Percentiles rank a stretch among this genome's conserved stretches.
These are phyloP conservation scores for Fragaria vesca DNA, from an alignment of 306 rosid genomes.

Conservation along the genomic window DNA sequence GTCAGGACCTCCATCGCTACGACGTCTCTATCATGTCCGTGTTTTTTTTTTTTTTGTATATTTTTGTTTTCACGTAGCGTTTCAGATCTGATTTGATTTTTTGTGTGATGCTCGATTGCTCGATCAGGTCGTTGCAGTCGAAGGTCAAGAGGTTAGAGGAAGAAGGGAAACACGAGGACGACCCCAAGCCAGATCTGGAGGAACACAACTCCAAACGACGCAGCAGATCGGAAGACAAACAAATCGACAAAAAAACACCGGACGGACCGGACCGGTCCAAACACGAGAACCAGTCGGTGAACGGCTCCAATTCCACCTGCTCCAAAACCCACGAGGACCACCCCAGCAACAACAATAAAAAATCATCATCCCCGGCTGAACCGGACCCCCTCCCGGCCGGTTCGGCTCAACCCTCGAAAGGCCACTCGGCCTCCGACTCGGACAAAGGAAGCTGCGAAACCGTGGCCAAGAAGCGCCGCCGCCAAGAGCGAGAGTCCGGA, in stretches of 20 bases:
- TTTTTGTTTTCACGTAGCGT: slow-evolving; percentile 19
- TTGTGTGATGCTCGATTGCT: background rate
- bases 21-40: slow-evolving; percentile 65
- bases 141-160: slow-evolving; percentile 70
- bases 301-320: slow-evolving; percentile 81
- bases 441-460: slow-evolving; percentile 67
- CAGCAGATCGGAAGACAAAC: slow-evolving; percentile 36
- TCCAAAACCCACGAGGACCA: slow-evolving; percentile 48
- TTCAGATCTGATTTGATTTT: slow-evolving; percentile 38
- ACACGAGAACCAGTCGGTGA: slow-evolving; percentile 70
- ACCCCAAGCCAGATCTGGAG: slow-evolving; percentile 27
- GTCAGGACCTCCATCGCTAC: slow-evolving; percentile 59
- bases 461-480: slow-evolving; percentile 31
- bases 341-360: background rate
- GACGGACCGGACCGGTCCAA: slow-evolving; percentile 37
- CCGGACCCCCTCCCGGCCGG: slow-evolving; percentile 33
- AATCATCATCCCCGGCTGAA: background rate
- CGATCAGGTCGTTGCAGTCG: slow-evolving; percentile 60
- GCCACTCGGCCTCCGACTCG: slow-evolving; percentile 33
- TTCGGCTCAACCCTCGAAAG: slow-evolving; percentile 33
- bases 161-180: slow-evolving; percentile 24
- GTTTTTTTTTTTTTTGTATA: background rate
- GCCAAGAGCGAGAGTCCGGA: slow-evolving; percentile 28
- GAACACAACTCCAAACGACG: slow-evolving; percentile 32
- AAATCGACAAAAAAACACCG: slow-evolving; percentile 31